Conservation (phyloP, 768 basidiomycete genomes). For the Lactifluus hygrophoroides region DNA sequence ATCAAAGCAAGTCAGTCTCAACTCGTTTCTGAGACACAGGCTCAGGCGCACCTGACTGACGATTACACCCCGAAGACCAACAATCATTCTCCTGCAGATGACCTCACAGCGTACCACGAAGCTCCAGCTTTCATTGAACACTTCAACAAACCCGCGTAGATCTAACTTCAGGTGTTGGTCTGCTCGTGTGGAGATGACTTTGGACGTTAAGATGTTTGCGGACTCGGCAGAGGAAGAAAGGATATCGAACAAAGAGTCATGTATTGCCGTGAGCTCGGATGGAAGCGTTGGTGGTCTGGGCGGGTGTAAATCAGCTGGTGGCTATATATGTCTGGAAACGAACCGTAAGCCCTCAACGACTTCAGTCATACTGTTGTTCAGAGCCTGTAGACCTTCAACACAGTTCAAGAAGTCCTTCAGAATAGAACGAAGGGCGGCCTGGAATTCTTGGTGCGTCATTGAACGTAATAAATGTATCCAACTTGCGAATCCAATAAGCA, state of each 20-base stretch:
- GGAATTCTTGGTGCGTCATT: constrained; percentile 64
- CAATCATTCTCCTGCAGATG: constrained; percentile 84
- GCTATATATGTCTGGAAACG: constrained; percentile 16
- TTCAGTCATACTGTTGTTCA: constrained; percentile 48
- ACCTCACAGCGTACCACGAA: constrained; percentile 88
- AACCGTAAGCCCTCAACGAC: constrained; percentile 44
- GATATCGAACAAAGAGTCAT: constrained; percentile 67
- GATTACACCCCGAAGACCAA: constrained; percentile 79
- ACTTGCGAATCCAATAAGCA: constrained; percentile 18
- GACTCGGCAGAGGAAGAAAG: constrained; percentile 77
- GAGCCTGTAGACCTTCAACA: constrained; percentile 58
- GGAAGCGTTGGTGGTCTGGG: constrained; percentile 33
- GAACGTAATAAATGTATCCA: constrained; percentile 50
- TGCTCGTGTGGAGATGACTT: constrained; percentile 64
- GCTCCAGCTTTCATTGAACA: constrained; percentile 82
- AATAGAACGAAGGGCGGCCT: constrained; percentile 48
- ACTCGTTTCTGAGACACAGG: neutral
- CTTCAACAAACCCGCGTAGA: constrained; percentile 62
- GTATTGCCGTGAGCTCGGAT: constrained; percentile 37
- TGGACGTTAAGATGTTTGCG: constrained; percentile 73
- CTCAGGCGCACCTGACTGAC: constrained; percentile 56
- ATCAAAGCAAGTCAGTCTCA: neutral
- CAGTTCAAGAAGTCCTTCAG: constrained; percentile 55
- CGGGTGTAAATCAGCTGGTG: neutral
- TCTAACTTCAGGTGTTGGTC: constrained; percentile 73